Conservation (phyloP, 345 rosid species). For the Rhizophora mangle region DNA sequence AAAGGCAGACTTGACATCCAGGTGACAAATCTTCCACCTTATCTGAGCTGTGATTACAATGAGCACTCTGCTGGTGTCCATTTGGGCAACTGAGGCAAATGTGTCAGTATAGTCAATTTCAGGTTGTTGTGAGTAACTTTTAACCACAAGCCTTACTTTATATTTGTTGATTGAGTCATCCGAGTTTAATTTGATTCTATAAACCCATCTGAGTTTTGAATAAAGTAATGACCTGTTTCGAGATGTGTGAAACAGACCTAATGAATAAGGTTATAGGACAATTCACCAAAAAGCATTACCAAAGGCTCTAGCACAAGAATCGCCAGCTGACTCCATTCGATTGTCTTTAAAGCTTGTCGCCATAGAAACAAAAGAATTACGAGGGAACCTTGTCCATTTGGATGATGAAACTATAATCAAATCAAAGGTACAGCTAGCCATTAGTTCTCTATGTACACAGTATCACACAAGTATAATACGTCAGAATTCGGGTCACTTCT, state of each 20-base stretch:
- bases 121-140: neutral
- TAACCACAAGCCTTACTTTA: neutral
- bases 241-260: neutral
- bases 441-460: too few relatives aligned
- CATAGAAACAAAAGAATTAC: constrained; percentile 10
- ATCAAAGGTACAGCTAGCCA: constrained; percentile 14
- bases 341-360: constrained; percentile 23
- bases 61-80: neutral
- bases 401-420: constrained; percentile 32
- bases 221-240: neutral
- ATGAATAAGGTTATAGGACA: neutral
- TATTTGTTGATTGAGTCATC: neutral
- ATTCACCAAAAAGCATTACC: constrained; percentile 25
- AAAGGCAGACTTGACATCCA: neutral
- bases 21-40: neutral
- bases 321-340: constrained; percentile 24
- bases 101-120: neutral
- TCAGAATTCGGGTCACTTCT: too few relatives aligned
- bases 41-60: neutral
- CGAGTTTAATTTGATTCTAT: neutral
- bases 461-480: too few relatives aligned
- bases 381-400: constrained; percentile 16
- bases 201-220: neutral
- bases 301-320: constrained; percentile 34
- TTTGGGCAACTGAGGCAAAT: neutral